Conservation (phyloP, 2,329 filamentous ascomycete species). For the Ophiostoma tasmaniense region DNA sequence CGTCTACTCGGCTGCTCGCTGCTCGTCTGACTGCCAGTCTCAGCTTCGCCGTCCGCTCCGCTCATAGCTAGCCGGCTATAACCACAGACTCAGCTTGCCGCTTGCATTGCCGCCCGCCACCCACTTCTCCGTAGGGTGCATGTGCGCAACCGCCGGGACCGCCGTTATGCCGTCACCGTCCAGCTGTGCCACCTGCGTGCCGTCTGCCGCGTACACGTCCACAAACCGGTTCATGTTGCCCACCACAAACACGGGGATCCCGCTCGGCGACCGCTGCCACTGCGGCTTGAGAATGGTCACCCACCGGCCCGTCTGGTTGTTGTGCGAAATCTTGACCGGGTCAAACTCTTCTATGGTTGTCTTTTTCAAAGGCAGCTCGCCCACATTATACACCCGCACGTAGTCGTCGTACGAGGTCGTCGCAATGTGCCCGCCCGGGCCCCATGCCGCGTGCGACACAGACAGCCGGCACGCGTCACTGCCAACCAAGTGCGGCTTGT, state of each 20-base stretch:
- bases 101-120: constrained; percentile 85
- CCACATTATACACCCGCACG: constrained; percentile 82
- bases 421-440: constrained; percentile 71
- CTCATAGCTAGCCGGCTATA: constrained; percentile 37
- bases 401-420: constrained; percentile 94
- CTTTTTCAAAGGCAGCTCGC: constrained; percentile 33
- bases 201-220: constrained; percentile 74
- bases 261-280: constrained; percentile 73
- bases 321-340: constrained; percentile 67
- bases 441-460: constrained; percentile 90
- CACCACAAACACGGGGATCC: constrained; percentile 79
- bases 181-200: constrained; percentile 72
- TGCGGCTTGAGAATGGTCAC: constrained; percentile 76
- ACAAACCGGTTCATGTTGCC: constrained; percentile 98
- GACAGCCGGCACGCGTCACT: constrained; percentile 76
- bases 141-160: constrained; percentile 84
- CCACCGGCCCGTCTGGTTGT: constrained; percentile 94
- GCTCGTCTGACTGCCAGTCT: background rate
- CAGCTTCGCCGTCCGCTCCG: background rate
- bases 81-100: constrained; percentile 88
- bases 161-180: constrained; percentile 87
- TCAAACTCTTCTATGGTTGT: constrained; percentile 45
- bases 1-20: too few species aligned
- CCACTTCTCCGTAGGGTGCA: constrained; percentile 84
- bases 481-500: constrained; percentile 58